Conservation (phyloP, 2,329 filamentous ascomycete genomes). For the Ambrosiella cleistominuta region DNA sequence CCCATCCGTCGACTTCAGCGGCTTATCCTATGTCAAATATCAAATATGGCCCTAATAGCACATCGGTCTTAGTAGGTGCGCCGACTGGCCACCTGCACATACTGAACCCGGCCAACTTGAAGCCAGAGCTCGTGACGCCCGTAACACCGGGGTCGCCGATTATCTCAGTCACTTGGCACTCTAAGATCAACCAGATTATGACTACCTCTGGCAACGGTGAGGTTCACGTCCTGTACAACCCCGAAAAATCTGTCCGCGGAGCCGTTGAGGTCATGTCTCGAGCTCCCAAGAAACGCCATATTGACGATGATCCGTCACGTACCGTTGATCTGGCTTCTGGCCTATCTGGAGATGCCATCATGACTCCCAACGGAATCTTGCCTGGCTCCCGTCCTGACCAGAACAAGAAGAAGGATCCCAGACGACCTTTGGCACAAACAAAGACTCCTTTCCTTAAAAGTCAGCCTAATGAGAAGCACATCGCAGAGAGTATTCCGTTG, state of each 20-base stretch:
- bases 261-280: slow-evolving; percentile 82
- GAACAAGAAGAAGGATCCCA: slow-evolving; percentile 50
- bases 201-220: slow-evolving; percentile 85
- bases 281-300: slow-evolving; percentile 82
- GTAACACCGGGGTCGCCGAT: slow-evolving; percentile 74
- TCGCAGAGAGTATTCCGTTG: slow-evolving; percentile 24
- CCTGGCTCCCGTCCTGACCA: slow-evolving; percentile 21
- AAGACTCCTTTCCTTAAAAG: slow-evolving; percentile 81
- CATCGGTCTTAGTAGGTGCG: slow-evolving; percentile 79
- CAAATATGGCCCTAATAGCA: slow-evolving; percentile 67
- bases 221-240: slow-evolving; percentile 80
- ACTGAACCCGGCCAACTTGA: slow-evolving; percentile 78
- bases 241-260: slow-evolving; percentile 61
- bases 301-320: slow-evolving; percentile 78
- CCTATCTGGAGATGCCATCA: slow-evolving; percentile 65
- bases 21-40: slow-evolving; percentile 78
- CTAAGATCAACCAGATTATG: slow-evolving; percentile 88
- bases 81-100: slow-evolving; percentile 76
- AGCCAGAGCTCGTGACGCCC: slow-evolving; percentile 66
- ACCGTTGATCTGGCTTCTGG: slow-evolving; percentile 72
- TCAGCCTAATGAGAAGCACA: slow-evolving; percentile 45
- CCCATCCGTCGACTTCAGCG: slow-evolving; percentile 65
- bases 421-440: slow-evolving; percentile 67
- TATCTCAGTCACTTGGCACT: slow-evolving; percentile 78
- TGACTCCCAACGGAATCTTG: slow-evolving; percentile 47